phyloP scores from a whole-genome alignment of 2,329 filamentous ascomycete species.

The Verticillium albo-atrum region DNA sequence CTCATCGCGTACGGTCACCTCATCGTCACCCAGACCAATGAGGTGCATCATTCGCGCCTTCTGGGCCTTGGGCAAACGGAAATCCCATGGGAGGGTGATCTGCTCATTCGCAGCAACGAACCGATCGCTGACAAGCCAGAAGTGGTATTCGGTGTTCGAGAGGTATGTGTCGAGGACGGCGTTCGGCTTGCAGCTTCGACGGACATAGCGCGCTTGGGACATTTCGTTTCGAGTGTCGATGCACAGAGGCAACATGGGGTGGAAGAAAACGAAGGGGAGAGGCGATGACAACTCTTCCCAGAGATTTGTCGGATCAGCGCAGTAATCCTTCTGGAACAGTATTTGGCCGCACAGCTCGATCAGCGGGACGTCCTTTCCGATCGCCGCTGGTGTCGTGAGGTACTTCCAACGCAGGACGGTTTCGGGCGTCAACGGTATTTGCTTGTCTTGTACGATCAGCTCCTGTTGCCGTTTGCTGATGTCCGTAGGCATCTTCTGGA shows the following conservation, averaged over 20 bases:
- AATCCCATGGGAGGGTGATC: constrained; percentile 66
- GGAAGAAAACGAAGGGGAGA: constrained; percentile 79
- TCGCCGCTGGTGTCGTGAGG: constrained; percentile 46
- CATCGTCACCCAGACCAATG: constrained; percentile 60
- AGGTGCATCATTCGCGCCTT: constrained; percentile 51
- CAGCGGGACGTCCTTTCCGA: constrained; percentile 53
- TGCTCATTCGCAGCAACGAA: constrained; percentile 63
- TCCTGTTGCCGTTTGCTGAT: constrained; percentile 37
- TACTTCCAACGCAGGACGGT: constrained; percentile 66
- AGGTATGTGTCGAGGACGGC: constrained; percentile 83
- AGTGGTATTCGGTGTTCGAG: constrained; percentile 77
- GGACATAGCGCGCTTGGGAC: constrained; percentile 80
- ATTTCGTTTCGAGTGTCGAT: constrained; percentile 90
- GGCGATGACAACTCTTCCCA: constrained; percentile 64
- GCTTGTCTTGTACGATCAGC: constrained; percentile 48
- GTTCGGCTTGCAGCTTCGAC: constrained; percentile 88
- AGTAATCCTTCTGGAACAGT: constrained; percentile 70
- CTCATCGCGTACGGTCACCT: constrained; percentile 40
- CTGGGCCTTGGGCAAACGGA: constrained; percentile 52
- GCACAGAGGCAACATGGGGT: constrained; percentile 81
- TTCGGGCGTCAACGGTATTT: constrained; percentile 39
- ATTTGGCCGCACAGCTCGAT: constrained; percentile 75
- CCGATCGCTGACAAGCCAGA: constrained; percentile 84
- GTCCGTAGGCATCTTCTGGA: constrained; percentile 47
- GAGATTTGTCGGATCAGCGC: constrained; percentile 58